phyloP scores from a whole-genome alignment of 352 stramenopile species.

The Globisporangium spiculum region DNA sequence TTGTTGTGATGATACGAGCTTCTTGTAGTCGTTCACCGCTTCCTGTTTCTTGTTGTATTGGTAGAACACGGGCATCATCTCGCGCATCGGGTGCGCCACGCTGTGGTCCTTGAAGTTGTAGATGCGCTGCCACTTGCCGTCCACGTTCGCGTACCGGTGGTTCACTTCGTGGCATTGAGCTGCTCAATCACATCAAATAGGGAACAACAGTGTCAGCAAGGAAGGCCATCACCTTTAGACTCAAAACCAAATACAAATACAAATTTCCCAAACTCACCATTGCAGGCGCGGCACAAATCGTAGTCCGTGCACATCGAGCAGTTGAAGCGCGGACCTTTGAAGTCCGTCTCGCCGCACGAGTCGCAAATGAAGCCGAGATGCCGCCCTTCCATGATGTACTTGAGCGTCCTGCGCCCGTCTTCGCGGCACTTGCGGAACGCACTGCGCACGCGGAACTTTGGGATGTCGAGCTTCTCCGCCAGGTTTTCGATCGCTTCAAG shows the following conservation, averaged over 20 bases:
- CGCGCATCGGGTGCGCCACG: slow-evolving; percentile 46
- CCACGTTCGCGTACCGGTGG: slow-evolving; percentile 77
- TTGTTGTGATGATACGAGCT: neutral
- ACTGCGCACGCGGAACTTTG: slow-evolving; percentile 76
- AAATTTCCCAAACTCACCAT: slow-evolving; percentile 32
- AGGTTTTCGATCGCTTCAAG: slow-evolving; percentile 62
- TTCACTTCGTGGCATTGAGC: slow-evolving; percentile 54
- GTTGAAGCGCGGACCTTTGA: slow-evolving; percentile 71
- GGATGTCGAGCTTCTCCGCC: slow-evolving; percentile 68
- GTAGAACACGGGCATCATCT: slow-evolving; percentile 74
- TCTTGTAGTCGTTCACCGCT: neutral
- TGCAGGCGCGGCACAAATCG: slow-evolving; percentile 60
- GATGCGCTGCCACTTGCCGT: slow-evolving; percentile 78
- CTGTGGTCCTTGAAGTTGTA: slow-evolving; percentile 77
- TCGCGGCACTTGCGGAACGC: slow-evolving; percentile 79
- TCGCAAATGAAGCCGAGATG: slow-evolving; percentile 85
- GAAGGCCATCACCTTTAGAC: neutral
- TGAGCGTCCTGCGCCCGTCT: slow-evolving; percentile 54
- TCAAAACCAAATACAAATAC: neutral
- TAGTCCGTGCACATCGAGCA: slow-evolving; percentile 78
- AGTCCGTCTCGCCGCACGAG: slow-evolving; percentile 77
- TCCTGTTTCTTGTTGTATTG: slow-evolving; percentile 25
- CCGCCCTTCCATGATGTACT: slow-evolving; percentile 81
- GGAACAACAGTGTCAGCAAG: neutral
- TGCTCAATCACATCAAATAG: slow-evolving; percentile 14